A percentile compares a stretch with the other conserved stretches of the same genome.
Conservation (phyloP, 331 rosid genomes). For the Pyrus hybrid region DNA sequence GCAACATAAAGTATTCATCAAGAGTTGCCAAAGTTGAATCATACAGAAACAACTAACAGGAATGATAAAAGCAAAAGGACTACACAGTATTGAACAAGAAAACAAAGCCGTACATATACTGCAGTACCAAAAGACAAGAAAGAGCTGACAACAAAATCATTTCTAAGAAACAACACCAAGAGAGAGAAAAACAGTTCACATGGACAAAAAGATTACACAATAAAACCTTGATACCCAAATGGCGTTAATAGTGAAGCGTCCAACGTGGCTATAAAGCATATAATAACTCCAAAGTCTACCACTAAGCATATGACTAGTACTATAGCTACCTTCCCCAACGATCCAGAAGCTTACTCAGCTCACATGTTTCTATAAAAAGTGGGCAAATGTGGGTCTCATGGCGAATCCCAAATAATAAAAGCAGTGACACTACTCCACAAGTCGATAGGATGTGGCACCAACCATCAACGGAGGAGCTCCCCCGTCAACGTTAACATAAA, state of each 20-base stretch:
- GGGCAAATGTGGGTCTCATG: no score
- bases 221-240: not conserved
- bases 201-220: not conserved
- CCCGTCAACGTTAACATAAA: no score
- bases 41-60: not conserved
- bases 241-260: not conserved
- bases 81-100: not conserved
- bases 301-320: not conserved
- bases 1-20: constrained; percentile 15
- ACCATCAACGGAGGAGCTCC: no score
- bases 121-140: not conserved
- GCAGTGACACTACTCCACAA: no score
- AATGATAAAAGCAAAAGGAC: not conserved
- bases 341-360: not conserved
- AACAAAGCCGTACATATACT: not conserved
- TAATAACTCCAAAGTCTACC: not conserved
- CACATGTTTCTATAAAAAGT: not conserved
- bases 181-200: not conserved
- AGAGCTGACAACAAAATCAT: not conserved
- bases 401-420: no score
- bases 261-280: not conserved
- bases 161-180: not conserved
- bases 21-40: not conserved
- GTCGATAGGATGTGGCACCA: no score
- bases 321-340: not conserved